These are phyloP conservation scores for Brasenia schreberi DNA, from an alignment of 164 flowering plant genomes.

Conservation along the genomic window DNA sequence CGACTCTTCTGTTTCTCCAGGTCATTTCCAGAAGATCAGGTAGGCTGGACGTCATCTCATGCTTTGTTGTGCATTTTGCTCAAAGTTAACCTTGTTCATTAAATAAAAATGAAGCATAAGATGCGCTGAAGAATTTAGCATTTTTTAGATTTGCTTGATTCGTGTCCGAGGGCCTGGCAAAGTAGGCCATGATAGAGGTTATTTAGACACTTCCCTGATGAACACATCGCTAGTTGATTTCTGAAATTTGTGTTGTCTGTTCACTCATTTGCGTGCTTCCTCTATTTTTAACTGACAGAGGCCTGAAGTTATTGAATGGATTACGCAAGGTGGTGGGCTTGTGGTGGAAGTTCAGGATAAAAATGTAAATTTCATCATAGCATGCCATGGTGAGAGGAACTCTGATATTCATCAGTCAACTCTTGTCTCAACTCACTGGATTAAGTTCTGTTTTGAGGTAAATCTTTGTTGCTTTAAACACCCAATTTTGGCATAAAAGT, in stretches of 20 bases:
- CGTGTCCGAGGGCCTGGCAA: too few species aligned
- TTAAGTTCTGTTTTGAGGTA: conserved; percentile 79
- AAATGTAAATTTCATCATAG: conserved; percentile 52
- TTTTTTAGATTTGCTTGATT: too few species aligned
- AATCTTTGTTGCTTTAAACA: background rate
- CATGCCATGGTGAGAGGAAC: conserved; percentile 50
- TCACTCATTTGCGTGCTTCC: background rate
- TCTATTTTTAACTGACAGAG: conserved; percentile 30
- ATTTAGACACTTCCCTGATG: too few species aligned
- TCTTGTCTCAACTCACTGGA: conserved; percentile 79
- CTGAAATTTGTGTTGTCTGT: too few species aligned
- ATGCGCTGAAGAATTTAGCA: too few species aligned
- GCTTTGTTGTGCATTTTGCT: too few species aligned
- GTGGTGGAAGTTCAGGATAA: conserved; percentile 27
- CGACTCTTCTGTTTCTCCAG: conserved; percentile 54
- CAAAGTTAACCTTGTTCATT: too few species aligned
- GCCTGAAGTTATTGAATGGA: conserved; percentile 77
- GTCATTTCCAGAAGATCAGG: conserved; percentile 73
- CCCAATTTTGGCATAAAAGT: too few species aligned
- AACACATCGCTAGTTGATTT: too few species aligned
- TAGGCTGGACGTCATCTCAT: conserved; percentile 16
- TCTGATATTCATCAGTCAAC: conserved; percentile 18
- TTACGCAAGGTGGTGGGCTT: conserved; percentile 76
- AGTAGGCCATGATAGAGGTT: too few species aligned
- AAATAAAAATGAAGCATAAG: too few species aligned